Conservation (phyloP, 140 eudicot species). For the Erigeron philadelphicus region DNA sequence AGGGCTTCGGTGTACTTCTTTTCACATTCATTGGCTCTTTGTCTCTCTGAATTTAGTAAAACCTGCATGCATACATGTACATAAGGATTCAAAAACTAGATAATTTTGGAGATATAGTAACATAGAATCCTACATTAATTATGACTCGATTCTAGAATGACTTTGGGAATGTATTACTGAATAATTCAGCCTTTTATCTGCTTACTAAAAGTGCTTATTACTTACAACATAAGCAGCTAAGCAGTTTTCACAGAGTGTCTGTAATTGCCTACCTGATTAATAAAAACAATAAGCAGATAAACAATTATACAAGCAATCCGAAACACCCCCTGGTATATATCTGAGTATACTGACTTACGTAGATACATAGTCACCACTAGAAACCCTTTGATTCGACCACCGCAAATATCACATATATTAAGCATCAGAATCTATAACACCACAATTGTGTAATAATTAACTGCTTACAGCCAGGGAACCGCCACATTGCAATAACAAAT, state of each 20-base stretch:
- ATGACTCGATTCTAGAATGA: constrained; percentile 12
- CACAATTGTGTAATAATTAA: not conserved
- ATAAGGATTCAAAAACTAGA: not conserved
- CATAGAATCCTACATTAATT: not conserved
- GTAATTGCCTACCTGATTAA: too few species aligned
- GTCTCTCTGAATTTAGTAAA: constrained; percentile 51
- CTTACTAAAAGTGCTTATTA: too few species aligned
- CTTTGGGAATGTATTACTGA: not conserved
- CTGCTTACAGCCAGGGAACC: not conserved
- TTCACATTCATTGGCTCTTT: constrained; percentile 76
- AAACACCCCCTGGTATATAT: too few species aligned
- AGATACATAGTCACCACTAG: not conserved
- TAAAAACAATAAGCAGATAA: too few species aligned
- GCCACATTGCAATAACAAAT: not conserved
- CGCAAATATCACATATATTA: not conserved
- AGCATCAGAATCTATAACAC: not conserved
- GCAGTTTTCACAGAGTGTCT: too few species aligned
- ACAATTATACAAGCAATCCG: too few species aligned
- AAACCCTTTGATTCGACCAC: not conserved
- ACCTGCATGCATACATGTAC: constrained; percentile 36
- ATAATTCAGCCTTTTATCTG: not conserved
- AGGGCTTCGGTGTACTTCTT: constrained; percentile 53
- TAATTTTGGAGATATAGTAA: constrained; percentile 4
- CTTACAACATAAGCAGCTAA: too few species aligned
- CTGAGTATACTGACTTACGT: not conserved